A percentile compares a stretch with the other conserved stretches of the same genome.
phyloP scores from a whole-genome alignment of 2,329 filamentous ascomycete species.

The Monilinia aucupariae region DNA sequence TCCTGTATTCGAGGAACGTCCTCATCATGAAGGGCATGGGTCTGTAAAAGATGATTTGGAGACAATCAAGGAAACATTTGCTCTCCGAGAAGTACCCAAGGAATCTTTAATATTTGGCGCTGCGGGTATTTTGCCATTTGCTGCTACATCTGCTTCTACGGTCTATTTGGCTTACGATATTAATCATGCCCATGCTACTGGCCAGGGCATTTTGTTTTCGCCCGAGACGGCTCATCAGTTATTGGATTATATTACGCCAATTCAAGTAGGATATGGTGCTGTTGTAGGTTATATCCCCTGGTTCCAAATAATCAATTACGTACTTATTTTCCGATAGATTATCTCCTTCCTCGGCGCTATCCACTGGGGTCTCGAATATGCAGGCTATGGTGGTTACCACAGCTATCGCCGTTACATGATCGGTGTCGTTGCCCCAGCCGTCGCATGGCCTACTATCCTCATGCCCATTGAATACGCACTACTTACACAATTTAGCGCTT shows the following conservation, averaged over 20 bases:
- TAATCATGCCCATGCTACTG: constrained; percentile 58
- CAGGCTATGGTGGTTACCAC: constrained; percentile 58
- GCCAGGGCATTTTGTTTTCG: constrained; percentile 58
- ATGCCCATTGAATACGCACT: constrained; percentile 80
- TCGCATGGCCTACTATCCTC: constrained; percentile 86
- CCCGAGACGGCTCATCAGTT: constrained; percentile 65
- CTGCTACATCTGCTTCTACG: constrained; percentile 77
- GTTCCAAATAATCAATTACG: not conserved
- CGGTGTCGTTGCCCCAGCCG: constrained; percentile 69
- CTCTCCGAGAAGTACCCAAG: constrained; percentile 57
- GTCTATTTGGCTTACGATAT: constrained; percentile 79
- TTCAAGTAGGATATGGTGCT: constrained; percentile 88
- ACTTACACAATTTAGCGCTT: constrained; percentile 78
- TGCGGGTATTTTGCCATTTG: constrained; percentile 78
- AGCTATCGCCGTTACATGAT: constrained; percentile 78
- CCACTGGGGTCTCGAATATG: constrained; percentile 88
- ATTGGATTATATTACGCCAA: constrained; percentile 71
- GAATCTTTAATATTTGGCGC: constrained; percentile 64
- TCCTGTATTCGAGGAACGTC: constrained; percentile 43
- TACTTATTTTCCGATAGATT: constrained; percentile 48
- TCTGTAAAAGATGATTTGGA: constrained; percentile 52
- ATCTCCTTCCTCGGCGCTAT: constrained; percentile 91
- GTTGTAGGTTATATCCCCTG: constrained; percentile 50
- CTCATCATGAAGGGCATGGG: constrained; percentile 39
- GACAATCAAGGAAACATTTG: constrained; percentile 65